These are phyloP conservation scores for Neoscytalidium dimidiatum DNA, from an alignment of 2,329 filamentous ascomycete species.

Conservation along the genomic window DNA sequence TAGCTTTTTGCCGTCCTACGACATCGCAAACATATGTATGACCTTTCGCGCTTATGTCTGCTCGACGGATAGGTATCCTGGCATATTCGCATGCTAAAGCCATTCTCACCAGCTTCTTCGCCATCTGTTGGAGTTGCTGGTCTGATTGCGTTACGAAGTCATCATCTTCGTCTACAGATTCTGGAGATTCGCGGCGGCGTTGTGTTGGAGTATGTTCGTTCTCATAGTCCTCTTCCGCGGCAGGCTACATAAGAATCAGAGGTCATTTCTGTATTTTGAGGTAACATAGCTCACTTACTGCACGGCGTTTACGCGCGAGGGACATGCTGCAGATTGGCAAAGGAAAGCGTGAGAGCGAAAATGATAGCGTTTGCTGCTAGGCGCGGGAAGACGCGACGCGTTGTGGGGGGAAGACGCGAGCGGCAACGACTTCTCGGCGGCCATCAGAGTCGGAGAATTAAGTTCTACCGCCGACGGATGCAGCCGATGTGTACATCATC, in stretches of 20 bases:
- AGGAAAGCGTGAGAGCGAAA: not conserved
- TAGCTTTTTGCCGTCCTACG: not conserved
- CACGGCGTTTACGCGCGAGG: slow-evolving; percentile 21
- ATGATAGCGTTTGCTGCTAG: not conserved
- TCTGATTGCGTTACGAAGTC: not conserved
- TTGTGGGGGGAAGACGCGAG: not conserved
- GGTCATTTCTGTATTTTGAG: not conserved
- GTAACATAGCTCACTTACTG: slow-evolving; percentile 10
- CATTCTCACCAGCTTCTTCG: slow-evolving; percentile 64
- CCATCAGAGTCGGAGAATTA: not conserved
- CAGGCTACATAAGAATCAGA: not conserved
- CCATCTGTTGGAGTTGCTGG: slow-evolving; percentile 41
- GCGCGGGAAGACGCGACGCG: slow-evolving; percentile 5
- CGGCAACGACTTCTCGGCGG: slow-evolving; percentile 6
- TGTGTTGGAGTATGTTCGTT: slow-evolving; percentile 3
- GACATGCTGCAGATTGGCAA: slow-evolving; percentile 10
- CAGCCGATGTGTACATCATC: slow-evolving; percentile 12
- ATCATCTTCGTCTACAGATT: slow-evolving; percentile 9
- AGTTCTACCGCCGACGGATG: not conserved
- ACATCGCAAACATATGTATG: not conserved
- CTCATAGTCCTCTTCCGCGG: slow-evolving; percentile 3
- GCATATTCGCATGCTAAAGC: slow-evolving; percentile 63
- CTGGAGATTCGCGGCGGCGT: slow-evolving; percentile 15
- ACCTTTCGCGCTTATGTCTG: slow-evolving; percentile 59
- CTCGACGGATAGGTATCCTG: slow-evolving; percentile 57